Percentiles rank a stretch among this genome's conserved stretches.
phyloP scores from a whole-genome alignment of 129 eudicot species.

The Ambrosia artemisiifolia region DNA sequence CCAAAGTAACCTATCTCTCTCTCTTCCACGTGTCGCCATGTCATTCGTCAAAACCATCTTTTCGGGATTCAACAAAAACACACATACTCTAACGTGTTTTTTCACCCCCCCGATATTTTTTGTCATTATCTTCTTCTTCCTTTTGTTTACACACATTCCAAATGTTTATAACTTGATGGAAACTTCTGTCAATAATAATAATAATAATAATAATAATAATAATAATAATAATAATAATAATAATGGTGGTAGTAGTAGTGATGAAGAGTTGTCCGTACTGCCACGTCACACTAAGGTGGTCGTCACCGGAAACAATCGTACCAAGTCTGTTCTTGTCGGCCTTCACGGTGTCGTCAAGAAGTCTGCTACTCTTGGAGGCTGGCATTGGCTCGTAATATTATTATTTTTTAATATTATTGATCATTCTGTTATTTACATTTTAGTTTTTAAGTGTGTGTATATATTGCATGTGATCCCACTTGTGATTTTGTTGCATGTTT shows the following conservation, averaged over 20 bases:
- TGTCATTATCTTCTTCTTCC: too few species aligned
- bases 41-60: conserved; percentile 34
- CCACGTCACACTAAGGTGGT: conserved; percentile 88
- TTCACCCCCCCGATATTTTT: too few species aligned
- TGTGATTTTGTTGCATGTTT: not conserved
- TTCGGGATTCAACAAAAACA: conserved; percentile 45
- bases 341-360: conserved; percentile 91
- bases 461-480: not conserved
- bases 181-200: too few species aligned
- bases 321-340: conserved; percentile 86
- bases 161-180: too few species aligned
- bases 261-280: conserved; percentile 74
- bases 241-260: conserved; percentile 56
- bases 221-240: conserved; percentile 29
- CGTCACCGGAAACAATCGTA: conserved; percentile 86
- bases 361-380: conserved; percentile 93
- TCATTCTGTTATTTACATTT: not conserved
- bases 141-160: too few species aligned
- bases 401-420: not conserved
- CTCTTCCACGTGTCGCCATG: conserved; percentile 34
- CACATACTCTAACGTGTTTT: not conserved
- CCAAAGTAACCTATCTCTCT: conserved; percentile 24
- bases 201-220: conserved; percentile 29
- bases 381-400: conserved; percentile 93
- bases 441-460: too few species aligned